Conservation (phyloP, 257 asterid species). For the Petunia axillaris region DNA sequence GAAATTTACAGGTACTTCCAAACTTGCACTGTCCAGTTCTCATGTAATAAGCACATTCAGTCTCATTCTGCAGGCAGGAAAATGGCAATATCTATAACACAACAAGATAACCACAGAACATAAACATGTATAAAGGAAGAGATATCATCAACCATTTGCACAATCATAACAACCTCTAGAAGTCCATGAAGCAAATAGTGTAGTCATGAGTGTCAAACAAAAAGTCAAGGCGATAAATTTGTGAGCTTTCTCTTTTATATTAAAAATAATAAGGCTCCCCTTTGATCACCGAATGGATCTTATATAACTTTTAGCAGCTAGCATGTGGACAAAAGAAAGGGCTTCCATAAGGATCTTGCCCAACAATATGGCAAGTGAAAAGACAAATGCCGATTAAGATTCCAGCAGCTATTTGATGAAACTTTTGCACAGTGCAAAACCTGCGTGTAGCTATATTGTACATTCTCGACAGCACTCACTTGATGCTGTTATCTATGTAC, state of each 20-base stretch:
- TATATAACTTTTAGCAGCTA: background rate
- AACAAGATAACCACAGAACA: background rate
- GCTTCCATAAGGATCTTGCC: background rate
- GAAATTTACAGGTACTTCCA: constrained; percentile 92
- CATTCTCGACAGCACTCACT: too few species aligned
- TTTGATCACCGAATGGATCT: background rate
- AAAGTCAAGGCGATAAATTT: background rate
- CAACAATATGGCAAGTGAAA: background rate
- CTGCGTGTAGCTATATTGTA: too few species aligned
- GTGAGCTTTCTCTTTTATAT: background rate
- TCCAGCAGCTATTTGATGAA: background rate
- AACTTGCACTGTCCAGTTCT: constrained; percentile 94
- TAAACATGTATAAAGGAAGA: constrained; percentile 18
- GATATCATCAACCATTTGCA: constrained; percentile 11
- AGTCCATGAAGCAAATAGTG: background rate
- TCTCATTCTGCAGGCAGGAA: constrained; percentile 63
- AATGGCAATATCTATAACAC: background rate
- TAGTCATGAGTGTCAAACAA: background rate
- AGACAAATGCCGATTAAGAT: constrained; percentile 5
- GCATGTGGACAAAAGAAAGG: background rate
- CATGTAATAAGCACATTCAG: constrained; percentile 87
- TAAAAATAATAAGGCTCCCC: constrained; percentile 4
- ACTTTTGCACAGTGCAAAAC: too few species aligned
- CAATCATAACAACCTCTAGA: background rate
- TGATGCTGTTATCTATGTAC: too few species aligned